phyloP scores from a whole-genome alignment of 2,329 filamentous ascomycete species.

The Hypoxylon sp. region DNA sequence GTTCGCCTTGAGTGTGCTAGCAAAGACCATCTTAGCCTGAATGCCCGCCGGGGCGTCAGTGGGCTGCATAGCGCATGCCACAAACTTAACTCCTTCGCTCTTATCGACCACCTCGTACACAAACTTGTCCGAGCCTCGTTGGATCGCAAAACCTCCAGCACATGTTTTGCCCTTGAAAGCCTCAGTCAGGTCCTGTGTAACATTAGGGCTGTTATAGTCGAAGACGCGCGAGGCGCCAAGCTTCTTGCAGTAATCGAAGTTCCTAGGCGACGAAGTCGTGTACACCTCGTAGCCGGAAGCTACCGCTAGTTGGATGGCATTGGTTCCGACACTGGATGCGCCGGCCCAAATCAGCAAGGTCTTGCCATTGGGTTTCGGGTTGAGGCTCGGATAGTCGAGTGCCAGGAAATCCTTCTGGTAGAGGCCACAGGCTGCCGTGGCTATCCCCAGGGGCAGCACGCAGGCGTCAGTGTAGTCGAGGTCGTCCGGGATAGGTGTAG shows the following conservation, averaged over 20 bases:
- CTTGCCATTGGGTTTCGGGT: conserved; percentile 38
- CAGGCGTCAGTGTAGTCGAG: conserved; percentile 41
- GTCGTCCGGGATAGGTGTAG: conserved; percentile 37
- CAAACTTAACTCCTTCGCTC: conserved; percentile 35
- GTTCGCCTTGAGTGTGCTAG: conserved; percentile 41
- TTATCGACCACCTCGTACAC: conserved; percentile 42
- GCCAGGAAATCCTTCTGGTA: conserved; percentile 43
- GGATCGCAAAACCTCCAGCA: conserved; percentile 43
- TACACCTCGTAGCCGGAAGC: conserved; percentile 60
- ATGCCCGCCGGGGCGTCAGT: conserved; percentile 26
- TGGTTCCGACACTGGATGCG: conserved; percentile 59
- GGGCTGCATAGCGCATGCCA: conserved; percentile 39
- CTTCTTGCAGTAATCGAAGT: conserved; percentile 55
- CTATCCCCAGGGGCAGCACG: conserved; percentile 47
- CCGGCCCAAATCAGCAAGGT: conserved; percentile 62
- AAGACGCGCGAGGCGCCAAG: conserved; percentile 59
- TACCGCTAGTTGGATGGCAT: conserved; percentile 60
- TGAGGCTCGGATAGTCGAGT: conserved; percentile 31
- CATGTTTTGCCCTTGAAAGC: conserved; percentile 40
- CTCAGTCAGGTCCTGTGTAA: conserved; percentile 49
- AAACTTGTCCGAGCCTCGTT: conserved; percentile 25
- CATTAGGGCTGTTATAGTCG: conserved; percentile 55
- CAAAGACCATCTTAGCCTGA: conserved; percentile 43
- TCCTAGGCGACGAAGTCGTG: conserved; percentile 55
- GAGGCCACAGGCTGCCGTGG: conserved; percentile 47